Conservation (phyloP, 2,329 filamentous ascomycete genomes). For the Penicillium sumatraense region DNA sequence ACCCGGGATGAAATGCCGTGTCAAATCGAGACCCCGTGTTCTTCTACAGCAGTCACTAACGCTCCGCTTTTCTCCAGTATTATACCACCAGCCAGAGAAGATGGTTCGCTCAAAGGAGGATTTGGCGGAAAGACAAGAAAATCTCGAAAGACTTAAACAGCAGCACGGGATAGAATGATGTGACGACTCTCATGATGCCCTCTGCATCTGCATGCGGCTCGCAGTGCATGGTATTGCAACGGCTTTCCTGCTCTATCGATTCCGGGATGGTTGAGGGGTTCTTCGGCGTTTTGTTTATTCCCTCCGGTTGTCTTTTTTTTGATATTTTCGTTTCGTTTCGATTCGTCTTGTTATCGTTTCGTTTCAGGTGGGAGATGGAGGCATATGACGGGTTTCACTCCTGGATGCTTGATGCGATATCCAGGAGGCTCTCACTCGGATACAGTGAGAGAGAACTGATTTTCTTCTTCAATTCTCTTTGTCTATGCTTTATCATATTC, state of each 20-base stretch:
- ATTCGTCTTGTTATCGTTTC: constrained; percentile 15
- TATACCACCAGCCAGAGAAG: constrained; percentile 79
- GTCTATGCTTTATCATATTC: constrained; percentile 18
- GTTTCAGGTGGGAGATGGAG: constrained; percentile 32
- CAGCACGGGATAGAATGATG: constrained; percentile 98
- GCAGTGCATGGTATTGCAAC: constrained; percentile 34
- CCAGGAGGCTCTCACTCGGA: constrained; percentile 3
- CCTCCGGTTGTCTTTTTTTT: constrained; percentile 40
- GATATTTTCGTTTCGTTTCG: constrained; percentile 29
- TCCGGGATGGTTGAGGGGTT: constrained; percentile 45
- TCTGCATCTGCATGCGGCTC: constrained; percentile 39
- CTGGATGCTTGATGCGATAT: neutral
- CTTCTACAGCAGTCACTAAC: neutral
- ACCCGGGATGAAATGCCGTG: neutral
- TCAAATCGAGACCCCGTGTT: too few species aligned
- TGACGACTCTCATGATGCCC: constrained; percentile 37
- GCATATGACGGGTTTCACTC: constrained; percentile 21
- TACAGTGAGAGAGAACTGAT: neutral
- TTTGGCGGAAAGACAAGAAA: constrained; percentile 89
- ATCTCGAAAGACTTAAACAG: constrained; percentile 96
- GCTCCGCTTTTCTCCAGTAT: constrained; percentile 49
- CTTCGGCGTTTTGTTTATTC: constrained; percentile 42
- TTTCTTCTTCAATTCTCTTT: constrained; percentile 17
- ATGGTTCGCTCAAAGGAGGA: constrained; percentile 89
- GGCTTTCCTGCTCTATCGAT: constrained; percentile 35